Evolutionary conservation across 176 grass and related monocot genomes (phyloP), one percentile per base, ranked within the genome.

Genomic region (Miscanthus lutarioriparius): DNA sequence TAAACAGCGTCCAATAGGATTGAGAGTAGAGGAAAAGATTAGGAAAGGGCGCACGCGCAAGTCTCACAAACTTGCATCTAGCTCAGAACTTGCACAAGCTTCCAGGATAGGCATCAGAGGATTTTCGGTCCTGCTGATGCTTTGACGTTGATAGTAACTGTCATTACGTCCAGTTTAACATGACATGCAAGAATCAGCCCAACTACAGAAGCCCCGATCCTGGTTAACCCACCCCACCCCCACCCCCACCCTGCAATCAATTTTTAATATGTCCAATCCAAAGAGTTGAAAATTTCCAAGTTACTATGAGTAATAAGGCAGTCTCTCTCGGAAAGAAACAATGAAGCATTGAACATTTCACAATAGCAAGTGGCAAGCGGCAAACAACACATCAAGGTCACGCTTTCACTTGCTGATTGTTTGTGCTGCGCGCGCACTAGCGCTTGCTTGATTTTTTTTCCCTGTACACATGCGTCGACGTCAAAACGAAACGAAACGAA

Each of bases 391-490:
- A 28, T 80, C 12, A 64, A 38, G 61, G 76, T 48, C 59, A 68
- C 36, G 65, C 73, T 66, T 25, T 39, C 58, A 22, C 10, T 67
- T 28, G n/a, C n/a, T n/a, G n/a, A 84, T 85, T 67, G 39, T 79
- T 83, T 58, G 63, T 66, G 44, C 32, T 14, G 6, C 32, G 59
- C 44, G 47, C 19, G 61, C 44, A 61, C 71, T 35, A 70, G 9
- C 41, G 59, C 41, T 78, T 83, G 56, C 36, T 79, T 87, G 41
- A 32, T 61, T 86, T 44, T 58, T 27, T 63, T 13, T 19, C 39
- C n/a, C 39, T 87, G 84, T 90, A 90, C 85, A 82, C 39, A 48
- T 27, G 62, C 75, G 49, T 83, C 11, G 54, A 23, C 32, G 39
- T 26, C 78, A 11, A 67, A 78, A n/a, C 9, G 2, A 20, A 61